Conservation (phyloP, 306 rosid genomes). For the Quercus variabilis region DNA sequence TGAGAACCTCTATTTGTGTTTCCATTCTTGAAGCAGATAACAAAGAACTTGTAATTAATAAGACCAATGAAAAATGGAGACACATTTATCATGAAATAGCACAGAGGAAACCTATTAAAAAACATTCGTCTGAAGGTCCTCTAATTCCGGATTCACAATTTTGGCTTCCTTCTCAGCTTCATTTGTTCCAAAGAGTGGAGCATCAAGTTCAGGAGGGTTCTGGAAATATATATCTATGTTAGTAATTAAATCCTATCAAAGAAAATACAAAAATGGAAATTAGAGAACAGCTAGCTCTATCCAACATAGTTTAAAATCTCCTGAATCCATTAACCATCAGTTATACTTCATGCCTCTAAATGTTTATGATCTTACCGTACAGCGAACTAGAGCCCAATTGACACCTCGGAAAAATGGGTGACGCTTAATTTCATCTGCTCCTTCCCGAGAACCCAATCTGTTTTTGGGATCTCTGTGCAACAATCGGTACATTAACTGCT, state of each 20-base stretch:
- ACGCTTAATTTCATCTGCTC: conserved; percentile 77
- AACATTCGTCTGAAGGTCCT: conserved; percentile 52
- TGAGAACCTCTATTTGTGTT: conserved; percentile 7
- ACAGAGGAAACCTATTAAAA: conserved; percentile 45
- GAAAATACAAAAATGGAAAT: not conserved
- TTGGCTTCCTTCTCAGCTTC: conserved; percentile 51
- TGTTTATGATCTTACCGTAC: conserved; percentile 51
- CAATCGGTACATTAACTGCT: conserved; percentile 71
- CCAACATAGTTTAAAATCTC: not conserved
- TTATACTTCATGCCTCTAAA: not conserved
- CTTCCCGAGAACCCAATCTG: conserved; percentile 81
- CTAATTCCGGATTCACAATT: conserved; percentile 45
- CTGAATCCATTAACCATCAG: not conserved
- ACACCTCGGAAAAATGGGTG: conserved; percentile 80
- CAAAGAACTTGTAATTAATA: not conserved
- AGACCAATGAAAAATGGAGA: not conserved
- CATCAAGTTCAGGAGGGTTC: conserved; percentile 85
- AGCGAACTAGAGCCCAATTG: conserved; percentile 93
- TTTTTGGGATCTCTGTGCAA: conserved; percentile 77
- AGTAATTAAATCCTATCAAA: not conserved
- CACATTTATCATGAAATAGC: not conserved
- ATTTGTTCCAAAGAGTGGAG: conserved; percentile 42
- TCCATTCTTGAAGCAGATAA: conserved; percentile 13
- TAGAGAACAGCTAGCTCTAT: not conserved
- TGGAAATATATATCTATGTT: conserved; percentile 20